These are phyloP conservation scores for Sphagnum fallax DNA, from an alignment of 228 moss, liverwort and hornwort species.

Conservation along the genomic window DNA sequence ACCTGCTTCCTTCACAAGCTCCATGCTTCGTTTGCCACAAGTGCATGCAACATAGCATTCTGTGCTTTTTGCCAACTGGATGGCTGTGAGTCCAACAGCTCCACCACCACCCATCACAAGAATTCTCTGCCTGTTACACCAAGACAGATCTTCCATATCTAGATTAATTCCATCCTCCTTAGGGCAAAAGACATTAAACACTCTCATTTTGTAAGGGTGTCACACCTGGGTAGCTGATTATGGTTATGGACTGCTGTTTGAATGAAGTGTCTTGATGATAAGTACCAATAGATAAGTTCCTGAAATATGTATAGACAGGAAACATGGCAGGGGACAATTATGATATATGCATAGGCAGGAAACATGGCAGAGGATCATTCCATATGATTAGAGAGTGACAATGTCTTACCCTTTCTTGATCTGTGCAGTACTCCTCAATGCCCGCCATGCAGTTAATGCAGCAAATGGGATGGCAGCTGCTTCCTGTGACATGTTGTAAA, in stretches of 20 bases:
- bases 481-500: constrained; percentile 32
- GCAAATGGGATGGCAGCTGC: constrained; percentile 95
- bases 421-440: constrained; percentile 67
- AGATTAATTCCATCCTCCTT: too few relatives aligned
- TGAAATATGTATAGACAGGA: too few relatives aligned
- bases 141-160: too few relatives aligned
- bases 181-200: too few relatives aligned
- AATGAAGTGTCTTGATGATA: too few relatives aligned
- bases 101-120: constrained; percentile 85
- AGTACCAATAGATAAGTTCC: too few relatives aligned
- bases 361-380: not conserved
- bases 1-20: constrained; percentile 67
- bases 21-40: constrained; percentile 73
- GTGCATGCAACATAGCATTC: constrained; percentile 75
- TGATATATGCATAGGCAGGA: too few relatives aligned
- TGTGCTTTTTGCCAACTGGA: constrained; percentile 69
- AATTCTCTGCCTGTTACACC: constrained; percentile 57
- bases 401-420: constrained; percentile 59
- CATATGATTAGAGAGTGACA: not conserved
- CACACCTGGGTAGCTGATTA: too few relatives aligned
- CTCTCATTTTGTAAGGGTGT: too few relatives aligned
- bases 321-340: too few relatives aligned
- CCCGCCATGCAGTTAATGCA: constrained; percentile 94
- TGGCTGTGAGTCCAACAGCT: constrained; percentile 85
- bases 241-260: too few relatives aligned